Conservation (phyloP, 139 green algal species). For the Ettlia oleoabundans region DNA sequence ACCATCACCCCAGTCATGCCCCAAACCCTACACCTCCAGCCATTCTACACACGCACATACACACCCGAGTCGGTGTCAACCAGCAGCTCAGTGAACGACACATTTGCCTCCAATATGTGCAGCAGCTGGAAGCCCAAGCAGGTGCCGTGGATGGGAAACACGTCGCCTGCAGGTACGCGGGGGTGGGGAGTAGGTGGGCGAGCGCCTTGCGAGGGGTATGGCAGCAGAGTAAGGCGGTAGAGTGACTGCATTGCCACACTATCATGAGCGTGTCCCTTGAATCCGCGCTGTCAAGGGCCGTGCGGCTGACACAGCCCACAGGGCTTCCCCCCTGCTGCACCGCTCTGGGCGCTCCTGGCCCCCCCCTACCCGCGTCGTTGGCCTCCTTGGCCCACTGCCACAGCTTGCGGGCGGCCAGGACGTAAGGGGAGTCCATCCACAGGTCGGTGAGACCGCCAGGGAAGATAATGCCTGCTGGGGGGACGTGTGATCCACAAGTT, state of each 20-base stretch:
- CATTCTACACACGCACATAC: neutral
- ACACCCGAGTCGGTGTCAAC: conserved; percentile 73
- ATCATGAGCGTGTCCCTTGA: no score
- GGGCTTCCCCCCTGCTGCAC: neutral
- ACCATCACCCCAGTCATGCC: no score
- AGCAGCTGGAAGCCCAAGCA: conserved; percentile 89
- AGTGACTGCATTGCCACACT: no score
- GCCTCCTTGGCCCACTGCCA: conserved; percentile 78
- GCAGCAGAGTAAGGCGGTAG: no score
- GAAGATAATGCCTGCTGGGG: conserved; percentile 81
- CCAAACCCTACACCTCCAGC: neutral
- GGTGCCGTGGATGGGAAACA: conserved; percentile 77
- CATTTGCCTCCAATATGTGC: conserved; percentile 82
- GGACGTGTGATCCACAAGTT: no score
- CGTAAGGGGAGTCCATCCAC: conserved; percentile 84
- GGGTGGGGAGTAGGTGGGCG: neutral
- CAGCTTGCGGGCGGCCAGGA: conserved; percentile 83
- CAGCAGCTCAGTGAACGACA: conserved; percentile 77
- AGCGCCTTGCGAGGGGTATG: neutral
- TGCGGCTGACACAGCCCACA: no score
- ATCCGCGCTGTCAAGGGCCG: neutral
- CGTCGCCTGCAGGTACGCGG: conserved; percentile 39
- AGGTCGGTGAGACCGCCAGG: conserved; percentile 83
- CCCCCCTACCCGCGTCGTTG: conserved; percentile 59
- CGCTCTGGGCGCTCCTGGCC: neutral